Evolutionary conservation across 768 basidiomycete genomes (phyloP).

Genomic region (Kwoniella botswanensis): DNA sequence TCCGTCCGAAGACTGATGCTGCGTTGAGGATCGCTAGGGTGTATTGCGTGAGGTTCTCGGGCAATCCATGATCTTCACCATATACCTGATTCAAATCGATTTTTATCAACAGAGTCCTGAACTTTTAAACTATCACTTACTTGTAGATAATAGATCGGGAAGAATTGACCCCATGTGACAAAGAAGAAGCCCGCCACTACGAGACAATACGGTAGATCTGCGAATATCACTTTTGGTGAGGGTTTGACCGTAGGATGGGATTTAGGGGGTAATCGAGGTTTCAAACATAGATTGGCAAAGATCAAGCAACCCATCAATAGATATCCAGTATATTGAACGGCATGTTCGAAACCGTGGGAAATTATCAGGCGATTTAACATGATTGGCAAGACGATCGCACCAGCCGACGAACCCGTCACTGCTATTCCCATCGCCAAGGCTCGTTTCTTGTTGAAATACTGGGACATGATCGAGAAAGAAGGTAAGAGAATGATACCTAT

Average conservation of each 20-base stretch:
- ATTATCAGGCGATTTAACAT: conserved; percentile 56
- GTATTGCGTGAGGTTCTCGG: conserved; percentile 34
- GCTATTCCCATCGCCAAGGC: conserved; percentile 62
- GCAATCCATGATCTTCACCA: conserved; percentile 26
- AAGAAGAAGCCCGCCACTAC: conserved; percentile 28
- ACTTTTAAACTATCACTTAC: not conserved
- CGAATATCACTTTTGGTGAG: conserved; percentile 27
- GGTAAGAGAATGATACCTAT: conserved; percentile 66
- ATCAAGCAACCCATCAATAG: conserved; percentile 35
- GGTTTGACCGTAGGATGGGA: conserved; percentile 18
- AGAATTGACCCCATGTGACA: conserved; percentile 36
- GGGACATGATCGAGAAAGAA: conserved; percentile 61
- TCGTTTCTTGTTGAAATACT: conserved; percentile 61
- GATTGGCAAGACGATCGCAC: conserved; percentile 55
- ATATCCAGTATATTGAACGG: conserved; percentile 40
- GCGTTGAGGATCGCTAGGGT: conserved; percentile 41
- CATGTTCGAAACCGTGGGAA: conserved; percentile 33
- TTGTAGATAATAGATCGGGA: conserved; percentile 41
- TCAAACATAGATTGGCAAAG: conserved; percentile 19
- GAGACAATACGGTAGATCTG: conserved; percentile 25
- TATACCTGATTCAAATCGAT: conserved; percentile 19
- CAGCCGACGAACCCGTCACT: conserved; percentile 58
- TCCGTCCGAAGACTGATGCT: conserved; percentile 42
- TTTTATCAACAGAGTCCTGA: not conserved
- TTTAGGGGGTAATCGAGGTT: conserved; percentile 25